Evolutionary conservation across 2,329 filamentous ascomycete genomes (phyloP), one percentile per base, ranked within the genome.

Genomic region (Emericellopsis cladophorae): DNA sequence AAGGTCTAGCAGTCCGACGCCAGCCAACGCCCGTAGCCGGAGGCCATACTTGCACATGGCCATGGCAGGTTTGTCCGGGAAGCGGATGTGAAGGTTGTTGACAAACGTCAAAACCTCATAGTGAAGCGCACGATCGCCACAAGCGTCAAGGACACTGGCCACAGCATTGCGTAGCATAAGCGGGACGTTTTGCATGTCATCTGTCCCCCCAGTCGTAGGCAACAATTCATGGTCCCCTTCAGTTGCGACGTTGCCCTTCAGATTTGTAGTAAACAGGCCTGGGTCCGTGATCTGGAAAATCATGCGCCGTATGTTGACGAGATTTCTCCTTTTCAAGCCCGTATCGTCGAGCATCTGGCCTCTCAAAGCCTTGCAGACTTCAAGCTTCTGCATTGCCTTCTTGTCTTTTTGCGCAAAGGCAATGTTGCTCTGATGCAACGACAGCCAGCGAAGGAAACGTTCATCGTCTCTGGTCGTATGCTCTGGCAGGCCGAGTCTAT

Each of bases 371-470:
- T 26, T 38, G 29, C 22, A 24, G 21, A 38, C 26, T 12, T 29
- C 26, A 29, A 12, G 32, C 15, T 46, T 35, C n/a, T 41, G 31
- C n/a, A 39, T 42, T 7, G 42, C 36, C 14, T 45, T 41, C 26
- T 29, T 29, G 12, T 29, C 26, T 7, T 29, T 29, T 29, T 7
- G 26, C 14, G 44, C 36, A 9, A 49, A 23, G 24, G 26, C 26
- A n/a, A 9, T 18, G 15, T 40, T 40, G 26, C 31, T 14, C 3
- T 29, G 41, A 15, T 59, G 55, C 21, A 57, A 42, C 14, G 55
- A 40, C 40, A 65, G 51, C 61, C 63, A 66, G 33, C 55, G 52
- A 10, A 65, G 44, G 10, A 65, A 49, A 5, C 47, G 44, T 26
- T 53, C 44, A 16, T 63, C 59, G 21, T 60, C 45, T 15, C 45